Evolutionary conservation across 129 eudicot species (phyloP).

Genomic region (Pseudognaphalium luteoalbum): DNA sequence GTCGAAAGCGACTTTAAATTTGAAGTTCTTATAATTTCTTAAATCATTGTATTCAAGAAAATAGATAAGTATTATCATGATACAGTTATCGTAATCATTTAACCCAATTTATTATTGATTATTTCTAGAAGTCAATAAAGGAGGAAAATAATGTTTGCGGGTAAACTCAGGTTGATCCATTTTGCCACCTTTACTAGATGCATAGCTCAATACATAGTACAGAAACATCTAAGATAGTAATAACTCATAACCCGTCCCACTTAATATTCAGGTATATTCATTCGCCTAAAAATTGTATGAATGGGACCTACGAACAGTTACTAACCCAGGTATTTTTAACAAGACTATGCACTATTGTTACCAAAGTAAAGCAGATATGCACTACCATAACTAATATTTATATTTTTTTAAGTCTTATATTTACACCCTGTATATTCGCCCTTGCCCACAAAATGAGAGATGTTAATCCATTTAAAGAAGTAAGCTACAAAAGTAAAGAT

Average conservation of each 20-base stretch:
- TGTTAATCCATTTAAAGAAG: not conserved
- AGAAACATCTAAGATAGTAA: not conserved
- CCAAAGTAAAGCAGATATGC: not conserved
- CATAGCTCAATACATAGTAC: conserved; percentile 4
- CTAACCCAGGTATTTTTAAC: not conserved
- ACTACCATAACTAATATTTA: not conserved
- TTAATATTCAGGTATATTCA: not conserved
- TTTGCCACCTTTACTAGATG: not conserved
- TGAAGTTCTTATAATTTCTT: not conserved
- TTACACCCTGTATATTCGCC: not conserved
- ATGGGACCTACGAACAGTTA: not conserved
- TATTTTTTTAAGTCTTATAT: not conserved
- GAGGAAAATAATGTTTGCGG: not conserved
- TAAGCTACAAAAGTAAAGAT: not conserved
- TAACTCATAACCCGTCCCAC: not conserved
- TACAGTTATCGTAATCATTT: not conserved
- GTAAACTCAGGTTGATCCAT: not conserved
- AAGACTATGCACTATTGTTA: not conserved
- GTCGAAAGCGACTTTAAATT: not conserved
- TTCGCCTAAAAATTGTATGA: not conserved
- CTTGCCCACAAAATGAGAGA: not conserved
- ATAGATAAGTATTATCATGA: not conserved
- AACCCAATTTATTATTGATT: not conserved
- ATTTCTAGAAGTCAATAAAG: not conserved
- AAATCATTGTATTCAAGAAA: not conserved